A percentile compares a stretch with the other conserved stretches of the same genome.
phyloP scores from a whole-genome alignment of 768 basidiomycete genomes.

The Mycena belliarum region DNA sequence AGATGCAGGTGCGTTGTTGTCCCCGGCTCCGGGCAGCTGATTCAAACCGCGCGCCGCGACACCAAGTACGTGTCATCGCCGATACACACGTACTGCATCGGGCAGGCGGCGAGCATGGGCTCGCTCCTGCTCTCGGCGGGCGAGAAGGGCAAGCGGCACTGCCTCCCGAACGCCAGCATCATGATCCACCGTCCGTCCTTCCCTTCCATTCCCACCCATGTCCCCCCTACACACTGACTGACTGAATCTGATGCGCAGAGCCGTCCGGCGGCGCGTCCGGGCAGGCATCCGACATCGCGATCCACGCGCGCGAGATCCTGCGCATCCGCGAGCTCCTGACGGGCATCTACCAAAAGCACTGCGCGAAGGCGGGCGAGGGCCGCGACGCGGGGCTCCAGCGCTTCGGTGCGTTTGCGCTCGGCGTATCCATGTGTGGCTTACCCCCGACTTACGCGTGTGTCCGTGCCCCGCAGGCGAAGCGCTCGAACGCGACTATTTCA shows the following conservation, averaged over 20 bases:
- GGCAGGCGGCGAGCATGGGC: slow-evolving; percentile 96
- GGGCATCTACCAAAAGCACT: slow-evolving; percentile 87
- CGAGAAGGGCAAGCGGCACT: slow-evolving; percentile 87
- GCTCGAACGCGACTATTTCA: slow-evolving; percentile 92
- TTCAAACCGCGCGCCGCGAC: slow-evolving; percentile 20
- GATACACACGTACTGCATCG: slow-evolving; percentile 95
- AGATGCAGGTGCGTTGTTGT: slow-evolving; percentile 54
- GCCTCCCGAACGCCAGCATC: slow-evolving; percentile 90
- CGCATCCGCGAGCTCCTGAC: slow-evolving; percentile 84
- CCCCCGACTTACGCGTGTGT: slow-evolving; percentile 25
- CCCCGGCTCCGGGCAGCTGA: slow-evolving; percentile 24
- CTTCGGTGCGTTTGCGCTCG: slow-evolving; percentile 59
- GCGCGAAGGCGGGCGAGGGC: slow-evolving; percentile 65
- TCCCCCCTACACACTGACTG: too few species aligned
- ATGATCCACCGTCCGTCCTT: slow-evolving; percentile 90
- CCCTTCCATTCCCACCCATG: slow-evolving; percentile 25
- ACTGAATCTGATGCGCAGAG: slow-evolving; percentile 55
- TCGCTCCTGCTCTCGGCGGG: slow-evolving; percentile 90
- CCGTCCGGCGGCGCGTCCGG: slow-evolving; percentile 96
- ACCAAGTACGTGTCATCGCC: slow-evolving; percentile 89
- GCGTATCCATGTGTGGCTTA: slow-evolving; percentile 1
- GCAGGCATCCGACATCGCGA: slow-evolving; percentile 96
- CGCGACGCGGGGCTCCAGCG: slow-evolving; percentile 65
- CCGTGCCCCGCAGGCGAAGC: slow-evolving; percentile 63
- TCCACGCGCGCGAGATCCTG: slow-evolving; percentile 94